Base-by-base conservation (phyloP, 2,329 filamentous ascomycete species). In the Stromatinia cepivora region DNA sequence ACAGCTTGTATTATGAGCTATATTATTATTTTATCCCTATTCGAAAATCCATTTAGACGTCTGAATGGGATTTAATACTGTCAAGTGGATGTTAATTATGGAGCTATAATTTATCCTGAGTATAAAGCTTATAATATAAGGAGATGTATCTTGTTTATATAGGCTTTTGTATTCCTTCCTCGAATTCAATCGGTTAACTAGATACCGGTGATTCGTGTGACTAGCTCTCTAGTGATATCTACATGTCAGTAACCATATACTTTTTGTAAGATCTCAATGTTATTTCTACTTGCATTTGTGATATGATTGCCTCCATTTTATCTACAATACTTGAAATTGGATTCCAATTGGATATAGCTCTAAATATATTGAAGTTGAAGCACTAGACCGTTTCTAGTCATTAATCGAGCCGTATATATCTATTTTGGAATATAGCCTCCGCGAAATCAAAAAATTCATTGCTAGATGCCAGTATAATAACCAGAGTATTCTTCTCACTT, bases 401-500 rank as follows among this genome's bases (percentile, higher is more conserved):
- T 48, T 48, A 48, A 48, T 22, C 6, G 45, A 48, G 45, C 20
- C 45, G 20, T 48, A 48, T 22, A 48, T 48, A 48, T n/a, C 46
- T n/a, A 11, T 11, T 50, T 50, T 50, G 46, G 22, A 50, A 50
- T 50, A 50, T 50, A 50, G 46, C 46, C 46, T 50, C 45, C 45
- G 20, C 45, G 45, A 48, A 48, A 48, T 48, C 20, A 48, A 48
- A 48, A 48, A 20, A 54, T 34, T 34, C 28, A 34, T 34, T 54
- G 28, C 28, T 54, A 54, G 52, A 54, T 34, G 11, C 52, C 28
- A 54, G 52, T 54, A 34, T 54, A 54, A 54, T 34, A 54, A 54
- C 28, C 52, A 34, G 52, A 54, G 28, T 34, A 34, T 54, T 54
- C 52, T 54, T 54, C 28, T 54, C 52, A 54, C 52, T 54, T 54